phyloP scores from a whole-genome alignment of 2,329 filamentous ascomycete species.

The Calonectria fujianensis region DNA sequence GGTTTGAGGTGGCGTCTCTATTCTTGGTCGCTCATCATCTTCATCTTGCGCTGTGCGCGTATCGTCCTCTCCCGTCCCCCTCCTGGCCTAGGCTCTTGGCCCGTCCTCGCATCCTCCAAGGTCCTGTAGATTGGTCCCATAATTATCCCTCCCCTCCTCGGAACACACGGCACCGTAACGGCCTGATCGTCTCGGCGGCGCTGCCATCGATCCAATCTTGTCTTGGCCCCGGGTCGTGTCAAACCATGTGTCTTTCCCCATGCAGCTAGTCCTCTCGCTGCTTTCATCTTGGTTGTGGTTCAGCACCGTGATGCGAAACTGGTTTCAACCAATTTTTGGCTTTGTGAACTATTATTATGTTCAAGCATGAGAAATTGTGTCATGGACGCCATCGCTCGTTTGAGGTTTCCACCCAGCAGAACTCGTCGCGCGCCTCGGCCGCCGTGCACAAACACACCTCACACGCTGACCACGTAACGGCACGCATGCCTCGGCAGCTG shows the following conservation, averaged over 20 bases:
- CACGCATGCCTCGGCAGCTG: not conserved
- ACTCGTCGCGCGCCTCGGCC: not conserved
- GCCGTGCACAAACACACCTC: slow-evolving; percentile 3
- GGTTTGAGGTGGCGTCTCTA: not conserved
- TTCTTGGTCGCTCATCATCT: slow-evolving; percentile 11
- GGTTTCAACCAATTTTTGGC: slow-evolving; percentile 14
- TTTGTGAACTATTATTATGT: not conserved
- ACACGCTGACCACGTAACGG: not conserved
- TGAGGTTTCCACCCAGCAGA: slow-evolving; percentile 2
- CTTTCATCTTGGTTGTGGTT: slow-evolving; percentile 4
- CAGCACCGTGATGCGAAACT: slow-evolving; percentile 13
- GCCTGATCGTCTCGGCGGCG: slow-evolving; percentile 52
- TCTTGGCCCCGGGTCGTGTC: slow-evolving; percentile 33
- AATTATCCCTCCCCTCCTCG: slow-evolving; percentile 46
- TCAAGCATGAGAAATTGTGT: not conserved
- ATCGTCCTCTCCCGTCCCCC: slow-evolving; percentile 20
- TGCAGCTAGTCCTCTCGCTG: slow-evolving; percentile 27
- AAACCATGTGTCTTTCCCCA: slow-evolving; percentile 26
- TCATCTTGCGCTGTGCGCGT: slow-evolving; percentile 14
- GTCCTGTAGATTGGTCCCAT: slow-evolving; percentile 24
- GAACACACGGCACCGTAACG: slow-evolving; percentile 55
- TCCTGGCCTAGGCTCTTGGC: slow-evolving; percentile 15
- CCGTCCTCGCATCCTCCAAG: slow-evolving; percentile 10
- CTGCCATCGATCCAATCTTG: slow-evolving; percentile 43
- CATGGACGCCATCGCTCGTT: not conserved